phyloP scores from a whole-genome alignment of 2,329 filamentous ascomycete species.

The Phyllosticta citribraziliensis region DNA sequence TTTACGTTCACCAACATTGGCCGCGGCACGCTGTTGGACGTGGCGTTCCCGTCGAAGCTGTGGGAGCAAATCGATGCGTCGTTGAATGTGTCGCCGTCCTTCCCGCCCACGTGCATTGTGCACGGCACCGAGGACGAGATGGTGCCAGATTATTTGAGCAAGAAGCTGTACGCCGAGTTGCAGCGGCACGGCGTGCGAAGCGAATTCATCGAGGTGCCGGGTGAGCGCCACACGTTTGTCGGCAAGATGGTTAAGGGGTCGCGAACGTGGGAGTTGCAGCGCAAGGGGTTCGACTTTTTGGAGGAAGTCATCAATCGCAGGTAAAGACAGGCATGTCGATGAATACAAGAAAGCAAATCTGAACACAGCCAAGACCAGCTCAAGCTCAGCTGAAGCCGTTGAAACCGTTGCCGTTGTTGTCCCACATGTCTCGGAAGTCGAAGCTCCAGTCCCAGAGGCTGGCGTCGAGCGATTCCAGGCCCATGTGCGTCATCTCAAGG shows the following conservation, averaged over 20 bases:
- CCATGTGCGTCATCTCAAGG: constrained; percentile 4
- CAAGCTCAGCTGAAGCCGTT: constrained; percentile 1
- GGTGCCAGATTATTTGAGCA: constrained; percentile 30
- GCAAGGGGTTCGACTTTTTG: constrained; percentile 34
- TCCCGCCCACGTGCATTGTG: constrained; percentile 32
- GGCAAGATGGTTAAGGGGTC: constrained; percentile 33
- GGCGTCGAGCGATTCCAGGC: constrained; percentile 6
- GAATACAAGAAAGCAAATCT: neutral
- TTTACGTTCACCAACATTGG: constrained; percentile 36
- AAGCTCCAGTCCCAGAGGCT: constrained; percentile 7
- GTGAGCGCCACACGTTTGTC: constrained; percentile 36
- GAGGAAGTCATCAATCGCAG: constrained; percentile 14
- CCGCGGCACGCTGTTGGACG: constrained; percentile 29
- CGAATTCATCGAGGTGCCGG: constrained; percentile 29
- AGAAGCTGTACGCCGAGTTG: constrained; percentile 20
- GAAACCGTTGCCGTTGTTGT: constrained; percentile 1
- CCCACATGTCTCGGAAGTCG: constrained; percentile 7
- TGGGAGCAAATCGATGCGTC: constrained; percentile 25
- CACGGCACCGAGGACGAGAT: constrained; percentile 32
- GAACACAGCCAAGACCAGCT: neutral
- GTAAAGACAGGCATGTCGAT: neutral
- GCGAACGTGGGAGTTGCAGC: constrained; percentile 21
- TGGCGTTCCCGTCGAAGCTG: constrained; percentile 17
- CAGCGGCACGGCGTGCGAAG: constrained; percentile 23
- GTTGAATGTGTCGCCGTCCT: constrained; percentile 20